Percentiles rank a stretch among this genome's conserved stretches.
These are phyloP conservation scores for Durusdinium trenchii DNA, from an alignment of 73 alveolate genomes.

Conservation along the genomic window DNA sequence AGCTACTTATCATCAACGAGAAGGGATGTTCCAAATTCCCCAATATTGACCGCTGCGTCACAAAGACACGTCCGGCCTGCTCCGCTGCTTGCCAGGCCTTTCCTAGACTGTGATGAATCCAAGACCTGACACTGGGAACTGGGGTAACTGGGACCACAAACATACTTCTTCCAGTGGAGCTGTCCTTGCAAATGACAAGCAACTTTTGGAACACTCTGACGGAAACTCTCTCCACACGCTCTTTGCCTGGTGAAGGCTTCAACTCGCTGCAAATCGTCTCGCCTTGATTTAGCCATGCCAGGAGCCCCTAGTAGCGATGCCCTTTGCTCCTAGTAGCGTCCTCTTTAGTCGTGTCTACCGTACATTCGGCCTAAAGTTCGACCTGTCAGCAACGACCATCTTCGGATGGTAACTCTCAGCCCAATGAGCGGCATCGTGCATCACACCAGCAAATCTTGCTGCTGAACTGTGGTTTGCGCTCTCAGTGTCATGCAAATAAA, in stretches of 20 bases:
- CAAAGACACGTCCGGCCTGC: constrained; percentile 22
- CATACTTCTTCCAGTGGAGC: neutral
- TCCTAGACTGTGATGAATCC: constrained; percentile 15
- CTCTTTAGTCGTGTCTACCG: too few relatives aligned
- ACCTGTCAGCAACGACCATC: too few relatives aligned
- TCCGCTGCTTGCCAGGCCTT: constrained; percentile 53
- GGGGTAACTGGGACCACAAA: neutral
- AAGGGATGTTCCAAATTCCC: too few relatives aligned
- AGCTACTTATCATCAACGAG: too few relatives aligned
- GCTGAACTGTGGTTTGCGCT: too few relatives aligned
- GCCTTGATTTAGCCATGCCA: neutral
- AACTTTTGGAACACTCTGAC: too few relatives aligned
- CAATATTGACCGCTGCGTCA: neutral
- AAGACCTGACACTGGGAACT: neutral
- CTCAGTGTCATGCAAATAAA: neutral
- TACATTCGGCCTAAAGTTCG: too few relatives aligned
- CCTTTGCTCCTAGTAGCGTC: too few relatives aligned
- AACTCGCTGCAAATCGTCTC: constrained; percentile 51
- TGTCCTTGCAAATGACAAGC: neutral
- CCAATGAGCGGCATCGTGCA: too few relatives aligned
- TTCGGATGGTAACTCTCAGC: too few relatives aligned
- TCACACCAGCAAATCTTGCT: too few relatives aligned
- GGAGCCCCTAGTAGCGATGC: too few relatives aligned
- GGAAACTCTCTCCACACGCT: neutral
- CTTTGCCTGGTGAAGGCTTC: constrained; percentile 33